Evolutionary conservation across 768 basidiomycete species (phyloP).

Genomic region (Chalciporus piperatus): DNA sequence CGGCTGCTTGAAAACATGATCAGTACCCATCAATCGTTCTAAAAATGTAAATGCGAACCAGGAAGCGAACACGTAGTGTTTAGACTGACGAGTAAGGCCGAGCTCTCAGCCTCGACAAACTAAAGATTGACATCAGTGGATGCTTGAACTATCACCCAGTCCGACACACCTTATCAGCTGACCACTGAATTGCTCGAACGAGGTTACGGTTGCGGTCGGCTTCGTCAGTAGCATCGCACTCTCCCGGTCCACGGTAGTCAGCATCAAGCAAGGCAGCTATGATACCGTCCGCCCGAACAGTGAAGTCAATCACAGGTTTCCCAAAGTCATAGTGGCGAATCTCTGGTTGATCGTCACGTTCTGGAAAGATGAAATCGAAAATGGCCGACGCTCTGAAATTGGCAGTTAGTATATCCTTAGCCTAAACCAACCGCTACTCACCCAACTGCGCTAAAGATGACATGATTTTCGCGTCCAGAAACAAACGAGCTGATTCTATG

Average conservation of each 20-base stretch:
- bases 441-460: conserved; percentile 76
- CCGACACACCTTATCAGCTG: conserved; percentile 37
- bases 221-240: conserved; percentile 10
- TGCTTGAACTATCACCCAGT: background rate
- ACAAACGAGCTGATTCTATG: conserved; percentile 50
- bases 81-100: conserved; percentile 40
- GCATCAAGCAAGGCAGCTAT: conserved; percentile 53
- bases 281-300: conserved; percentile 32
- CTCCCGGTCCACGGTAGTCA: conserved; percentile 31
- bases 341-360: conserved; percentile 14
- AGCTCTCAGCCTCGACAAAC: conserved; percentile 20
- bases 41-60: conserved; percentile 37
- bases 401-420: background rate
- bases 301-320: conserved; percentile 61
- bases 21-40: background rate
- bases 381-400: conserved; percentile 61
- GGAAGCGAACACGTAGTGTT: conserved; percentile 44
- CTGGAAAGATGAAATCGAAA: conserved; percentile 46
- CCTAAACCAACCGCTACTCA: conserved; percentile 33
- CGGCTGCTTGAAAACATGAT: conserved; percentile 36
- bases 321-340: conserved; percentile 48
- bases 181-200: conserved; percentile 34
- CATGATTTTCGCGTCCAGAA: conserved; percentile 33
- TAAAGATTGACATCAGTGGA: conserved; percentile 9
- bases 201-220: conserved; percentile 11